A percentile compares a stretch with the other conserved stretches of the same genome.
phyloP scores from a whole-genome alignment of 2,329 filamentous ascomycete species.

The Nothophoma quercina region DNA sequence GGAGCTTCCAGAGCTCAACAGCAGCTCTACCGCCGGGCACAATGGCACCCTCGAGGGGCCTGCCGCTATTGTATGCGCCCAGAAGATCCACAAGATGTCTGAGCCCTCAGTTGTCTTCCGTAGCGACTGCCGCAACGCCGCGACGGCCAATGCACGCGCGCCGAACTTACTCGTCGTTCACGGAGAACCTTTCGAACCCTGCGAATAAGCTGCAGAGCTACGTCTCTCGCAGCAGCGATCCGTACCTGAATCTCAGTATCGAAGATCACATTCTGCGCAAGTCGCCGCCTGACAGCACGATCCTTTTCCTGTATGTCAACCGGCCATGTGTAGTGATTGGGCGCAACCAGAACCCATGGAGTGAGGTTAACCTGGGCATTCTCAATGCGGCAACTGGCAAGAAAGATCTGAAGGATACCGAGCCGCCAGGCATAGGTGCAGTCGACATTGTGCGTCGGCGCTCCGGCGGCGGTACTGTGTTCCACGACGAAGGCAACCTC shows the following conservation, averaged over 20 bases:
- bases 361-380: conserved; percentile 79
- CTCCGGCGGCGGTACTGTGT: conserved; percentile 90
- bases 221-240: conserved; percentile 66
- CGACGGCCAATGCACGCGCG: background rate
- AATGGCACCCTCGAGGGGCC: conserved; percentile 32
- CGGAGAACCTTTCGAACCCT: conserved; percentile 40
- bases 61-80: background rate
- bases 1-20: conserved; percentile 14
- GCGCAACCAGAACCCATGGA: conserved; percentile 97
- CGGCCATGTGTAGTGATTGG: conserved; percentile 87
- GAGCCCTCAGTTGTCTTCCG: background rate
- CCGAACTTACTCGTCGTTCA: conserved; percentile 31
- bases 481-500: conserved; percentile 90
- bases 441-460: conserved; percentile 79
- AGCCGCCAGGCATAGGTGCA: conserved; percentile 50
- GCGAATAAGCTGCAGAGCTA: conserved; percentile 55
- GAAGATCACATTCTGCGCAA: conserved; percentile 88
- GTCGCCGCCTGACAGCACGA: conserved; percentile 72
- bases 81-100: background rate
- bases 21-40: background rate
- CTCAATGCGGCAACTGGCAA: conserved; percentile 56
- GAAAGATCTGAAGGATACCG: conserved; percentile 36
- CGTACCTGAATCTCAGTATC: conserved; percentile 90
- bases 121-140: background rate
- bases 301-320: conserved; percentile 91